Evolutionary conservation across 108 stramenopile species (phyloP), one percentile per base, ranked within the genome.

Genomic region (Nitzschia sp.): DNA sequence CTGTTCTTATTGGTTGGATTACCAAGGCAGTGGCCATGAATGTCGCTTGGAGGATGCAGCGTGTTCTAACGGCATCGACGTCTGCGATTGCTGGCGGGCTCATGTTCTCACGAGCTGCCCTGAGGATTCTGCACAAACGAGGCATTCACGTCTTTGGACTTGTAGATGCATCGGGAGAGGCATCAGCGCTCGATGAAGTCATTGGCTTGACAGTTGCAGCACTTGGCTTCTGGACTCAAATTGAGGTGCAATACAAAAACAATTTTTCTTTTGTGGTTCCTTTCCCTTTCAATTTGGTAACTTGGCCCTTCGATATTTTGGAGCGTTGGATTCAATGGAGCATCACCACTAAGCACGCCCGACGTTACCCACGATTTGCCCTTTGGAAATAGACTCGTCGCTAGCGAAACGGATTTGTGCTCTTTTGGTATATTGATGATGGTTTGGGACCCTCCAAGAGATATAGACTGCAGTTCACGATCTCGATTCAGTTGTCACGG

Each of bases 41-140:
- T 8, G 66, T 96, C 55, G 95, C 93, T 9, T 96, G 93, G 91
- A 72, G 75, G 51, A 76, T 96, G 38, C 92, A 96, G 70, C 83
- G 90, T 5, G 67, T 94, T 21, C 79, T 96, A 26, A 89, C 87
- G 39, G 90, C 95, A 0, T 73, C 91, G 21, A 87, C 92, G 34
- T 88, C 89, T 10, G 87, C 93, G 15, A 67, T 94, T 8, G 70
- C 81, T 15, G 95, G 95, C 3, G 95, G 93, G 10, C 71, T 91
- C 39, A 76, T 94, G 50, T 83, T 93, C 59, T 62, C 89, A 19
- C 67, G 90, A 15, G 85, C 86, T 46, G 57, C 93, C 29, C 44
- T 86, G 12, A 53, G 57, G 24, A 63, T 87, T 38, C 29, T 79
- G 46, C 59, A 26, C 39, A 81, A 71, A 54, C 63, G 53, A 50